Evolutionary conservation across 306 rosid genomes (phyloP).

Genomic region (Citrullus amarus): DNA sequence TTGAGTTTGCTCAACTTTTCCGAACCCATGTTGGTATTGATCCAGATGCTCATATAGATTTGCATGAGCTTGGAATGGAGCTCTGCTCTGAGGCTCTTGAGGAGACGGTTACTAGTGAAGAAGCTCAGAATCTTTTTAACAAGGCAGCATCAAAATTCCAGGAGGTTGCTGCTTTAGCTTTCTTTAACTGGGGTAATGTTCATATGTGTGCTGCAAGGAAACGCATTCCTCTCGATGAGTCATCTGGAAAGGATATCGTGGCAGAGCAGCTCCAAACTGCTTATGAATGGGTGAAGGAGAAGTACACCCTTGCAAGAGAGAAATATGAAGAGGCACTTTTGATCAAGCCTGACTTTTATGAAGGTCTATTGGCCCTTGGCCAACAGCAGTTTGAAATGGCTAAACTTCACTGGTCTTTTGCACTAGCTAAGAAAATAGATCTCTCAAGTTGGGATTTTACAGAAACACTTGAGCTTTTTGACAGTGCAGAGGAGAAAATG

Average conservation of each 20-base stretch:
- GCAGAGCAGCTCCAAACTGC: constrained; percentile 78
- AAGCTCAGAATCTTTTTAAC: constrained; percentile 80
- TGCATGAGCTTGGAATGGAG: constrained; percentile 99
- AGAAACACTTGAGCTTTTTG: constrained; percentile 64
- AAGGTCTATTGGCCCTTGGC: constrained; percentile 84
- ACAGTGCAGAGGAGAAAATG: constrained; percentile 90
- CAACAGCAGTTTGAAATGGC: constrained; percentile 98
- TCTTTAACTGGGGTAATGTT: constrained; percentile 96
- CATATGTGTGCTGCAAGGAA: constrained; percentile 96
- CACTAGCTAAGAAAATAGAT: constrained; percentile 81
- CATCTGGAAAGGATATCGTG: constrained; percentile 63
- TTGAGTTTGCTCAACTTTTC: constrained; percentile 95
- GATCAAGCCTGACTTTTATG: constrained; percentile 90
- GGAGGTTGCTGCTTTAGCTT: constrained; percentile 97
- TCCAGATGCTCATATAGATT: constrained; percentile 87
- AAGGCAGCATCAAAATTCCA: constrained; percentile 94
- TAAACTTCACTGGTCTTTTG: constrained; percentile 94
- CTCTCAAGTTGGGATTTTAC: constrained; percentile 58
- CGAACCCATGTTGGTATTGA: constrained; percentile 94
- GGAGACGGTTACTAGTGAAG: constrained; percentile 92
- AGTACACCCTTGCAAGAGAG: constrained; percentile 73
- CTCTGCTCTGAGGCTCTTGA: constrained; percentile 97
- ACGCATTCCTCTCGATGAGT: constrained; percentile 81
- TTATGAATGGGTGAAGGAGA: constrained; percentile 93
- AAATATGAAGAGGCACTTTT: constrained; percentile 82